Evolutionary conservation across 108 stramenopile species (phyloP).

Genomic region (Licmophora abbreviata): DNA sequence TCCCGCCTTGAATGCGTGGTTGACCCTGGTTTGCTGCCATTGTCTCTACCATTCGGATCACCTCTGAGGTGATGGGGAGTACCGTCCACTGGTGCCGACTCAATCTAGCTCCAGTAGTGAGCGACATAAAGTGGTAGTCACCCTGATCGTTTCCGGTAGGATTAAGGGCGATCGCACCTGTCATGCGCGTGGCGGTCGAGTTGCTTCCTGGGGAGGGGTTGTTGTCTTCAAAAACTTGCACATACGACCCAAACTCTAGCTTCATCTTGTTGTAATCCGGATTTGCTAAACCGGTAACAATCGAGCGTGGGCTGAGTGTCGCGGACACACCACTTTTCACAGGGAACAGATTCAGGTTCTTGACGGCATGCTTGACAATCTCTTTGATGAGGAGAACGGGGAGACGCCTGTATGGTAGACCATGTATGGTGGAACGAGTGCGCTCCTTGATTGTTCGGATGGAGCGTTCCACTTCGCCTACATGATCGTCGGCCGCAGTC

Average conservation of each 20-base stretch:
- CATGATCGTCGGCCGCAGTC: constrained; percentile 11
- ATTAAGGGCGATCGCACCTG: constrained; percentile 9
- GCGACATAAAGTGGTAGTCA: constrained; percentile 19
- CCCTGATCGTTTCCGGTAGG: constrained; percentile 36
- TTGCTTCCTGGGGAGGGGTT: too few species aligned
- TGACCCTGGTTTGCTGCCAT: too few species aligned
- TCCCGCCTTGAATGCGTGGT: background rate
- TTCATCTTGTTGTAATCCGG: too few species aligned
- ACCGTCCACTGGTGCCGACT: constrained; percentile 10
- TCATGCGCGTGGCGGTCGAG: constrained; percentile 6
- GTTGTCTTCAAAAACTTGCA: too few species aligned
- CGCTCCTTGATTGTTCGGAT: constrained; percentile 10
- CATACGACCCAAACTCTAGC: constrained; percentile 5
- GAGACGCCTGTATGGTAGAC: constrained; percentile 3
- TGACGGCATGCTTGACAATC: constrained; percentile 1
- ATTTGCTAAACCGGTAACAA: background rate
- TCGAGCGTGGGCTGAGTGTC: constrained; percentile 3
- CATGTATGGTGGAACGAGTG: background rate
- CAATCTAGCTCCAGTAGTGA: constrained; percentile 14
- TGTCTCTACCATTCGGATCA: constrained; percentile 12
- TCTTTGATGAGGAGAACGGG: constrained; percentile 3
- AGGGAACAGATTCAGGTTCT: constrained; percentile 6
- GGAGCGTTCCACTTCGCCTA: constrained; percentile 9
- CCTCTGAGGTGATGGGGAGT: constrained; percentile 26
- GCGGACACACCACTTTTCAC: background rate